Base-by-base conservation (phyloP, 768 basidiomycete genomes). In the Melanogaster broomeanus region DNA sequence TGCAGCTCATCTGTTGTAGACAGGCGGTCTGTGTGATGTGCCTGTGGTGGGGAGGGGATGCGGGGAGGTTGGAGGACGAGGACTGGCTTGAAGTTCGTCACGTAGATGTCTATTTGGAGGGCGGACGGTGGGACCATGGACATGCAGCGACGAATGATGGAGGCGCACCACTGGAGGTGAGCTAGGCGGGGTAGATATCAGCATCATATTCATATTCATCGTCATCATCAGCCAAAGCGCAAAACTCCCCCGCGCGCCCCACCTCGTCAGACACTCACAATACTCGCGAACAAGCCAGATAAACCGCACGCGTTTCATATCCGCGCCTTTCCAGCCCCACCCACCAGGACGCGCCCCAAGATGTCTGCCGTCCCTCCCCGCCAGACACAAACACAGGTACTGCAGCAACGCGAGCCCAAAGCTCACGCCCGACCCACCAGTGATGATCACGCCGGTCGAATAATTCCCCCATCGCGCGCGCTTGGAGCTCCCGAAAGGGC, bases 251-350 rank as follows among this genome's bases (percentile, higher is more conserved):
- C n/a, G n/a, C n/a, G n/a, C n/a, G n/a, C n/a, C n/a, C n/a, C n/a
- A n/a, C n/a, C n/a, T n/a, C n/a, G n/a, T n/a, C n/a, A n/a, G 3
- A 13, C 2, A 73, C 85, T 68, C 51, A 88, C 88, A 78, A 61
- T 83, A 90, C 61, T 90, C 90, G 34, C 87, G 76, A 19, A 89
- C 72, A 39, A 90, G 77, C 89, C 89, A 91, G 3, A 90, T 76
- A 56, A 91, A 88, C 16, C 88, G 74, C 1, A 90, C 78, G 5
- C 90, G 75, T 28, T 61, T 69, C 6, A 79, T 82, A 38, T 69
- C 70, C 49, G 71, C 77, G 6, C 63, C 59, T 22, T 68, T 70
- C 28, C 70, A 57, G 0, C 76, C 75, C 67, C 72, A 76, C 2
- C 79, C 74, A 9, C 78, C 77, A 7, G 67, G 58, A 30, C 66